Base-by-base conservation (phyloP, 371 early-diverging fungal genomes). In the Mucor circinelloides region DNA sequence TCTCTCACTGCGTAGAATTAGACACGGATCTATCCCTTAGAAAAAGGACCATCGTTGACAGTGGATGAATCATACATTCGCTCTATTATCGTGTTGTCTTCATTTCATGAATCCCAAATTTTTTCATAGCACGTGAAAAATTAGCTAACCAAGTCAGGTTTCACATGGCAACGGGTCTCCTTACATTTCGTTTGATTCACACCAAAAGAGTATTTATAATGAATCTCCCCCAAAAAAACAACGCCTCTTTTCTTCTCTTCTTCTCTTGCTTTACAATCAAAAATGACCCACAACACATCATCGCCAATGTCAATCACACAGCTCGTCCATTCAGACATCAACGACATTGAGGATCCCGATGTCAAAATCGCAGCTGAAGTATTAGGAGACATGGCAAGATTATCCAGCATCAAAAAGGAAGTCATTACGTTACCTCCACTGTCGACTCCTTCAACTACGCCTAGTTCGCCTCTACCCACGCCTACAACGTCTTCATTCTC, bases 341-440 rank as follows among this genome's bases (percentile, higher is more conserved):
- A 55, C 32, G 67, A 66, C 42, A 58, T 62, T 9, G 56, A 71
- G 27, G 89, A 87, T 63, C 76, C 84, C 27, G 89, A 83, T 55
- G 88, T 87, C n/a, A 85, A 82, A 70, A 58, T 87, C 36, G 90
- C 90, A 25, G 92, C 88, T 19, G 89, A 90, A 70, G 87, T 81
- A 21, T 74, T 92, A n/a, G 90, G 87, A 3, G 85, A 84, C 58
- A 81, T 92, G 80, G 79, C 82, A 31, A 75, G 78, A 63, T 34
- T 64, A 28, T 64, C 64, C 19, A 27, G 4, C 10, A 57, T 58
- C n/a, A 63, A 81, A 23, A 63, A 81, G 66, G 52, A 46, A n/a
- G 23, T 46, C 23, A 68, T 74, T 32, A 71, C 69, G 23, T 60
- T 79, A 38, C 75, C 79, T 21, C 74, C 79, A 6, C 40, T 79